Base-by-base conservation (phyloP, 2,329 filamentous ascomycete genomes). In the Microsporum canis region DNA sequence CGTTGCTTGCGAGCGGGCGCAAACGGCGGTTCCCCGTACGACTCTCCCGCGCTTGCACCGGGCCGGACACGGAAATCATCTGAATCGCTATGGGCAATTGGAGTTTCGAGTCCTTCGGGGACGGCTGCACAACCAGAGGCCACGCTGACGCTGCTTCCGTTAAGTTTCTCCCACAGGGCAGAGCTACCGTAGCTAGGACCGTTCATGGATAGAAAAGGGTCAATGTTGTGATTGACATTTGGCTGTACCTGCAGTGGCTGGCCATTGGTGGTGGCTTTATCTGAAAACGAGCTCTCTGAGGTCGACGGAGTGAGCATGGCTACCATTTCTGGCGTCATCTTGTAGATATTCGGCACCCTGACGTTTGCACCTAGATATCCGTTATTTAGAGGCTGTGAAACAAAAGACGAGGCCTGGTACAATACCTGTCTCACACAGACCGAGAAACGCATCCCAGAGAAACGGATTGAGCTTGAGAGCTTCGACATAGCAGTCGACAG, bases 391-490 rank as follows among this genome's bases (percentile, higher is more conserved):
- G 6, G 57, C 34, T 39, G 41, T n/a, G 29, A 23, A 41, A 49
- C 38, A 17, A 27, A 7, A 8, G 17, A 56, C 12, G 7, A 33
- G 12, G 2, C 23, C 41, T 36, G n/a, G 43, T 36, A 23, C 17
- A 23, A 49, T 68, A 72, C 83, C 84, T 49, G 83, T 89, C 70
- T 96, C 91, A 71, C 91, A 96, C 5, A 99, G 81, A 14, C 84
- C 87, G 27, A 87, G 85, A 69, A 97, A 97, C 0, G 92, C 91
- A 78, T 99, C 94, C 94, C 94, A 99, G 83, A 96, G 94, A 74
- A 97, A 92, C 1, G 94, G 91, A 69, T 97, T 99, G 60, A 86
- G 74, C 75, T 91, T 95, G 68, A 99, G 77, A 4, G 91, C 85
- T 63, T 95, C 90, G 66, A 95, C 90, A 71, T 94, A 97, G 72